Conservation (phyloP, 495 filamentous ascomycete species). For the Usnea hakonensis region DNA sequence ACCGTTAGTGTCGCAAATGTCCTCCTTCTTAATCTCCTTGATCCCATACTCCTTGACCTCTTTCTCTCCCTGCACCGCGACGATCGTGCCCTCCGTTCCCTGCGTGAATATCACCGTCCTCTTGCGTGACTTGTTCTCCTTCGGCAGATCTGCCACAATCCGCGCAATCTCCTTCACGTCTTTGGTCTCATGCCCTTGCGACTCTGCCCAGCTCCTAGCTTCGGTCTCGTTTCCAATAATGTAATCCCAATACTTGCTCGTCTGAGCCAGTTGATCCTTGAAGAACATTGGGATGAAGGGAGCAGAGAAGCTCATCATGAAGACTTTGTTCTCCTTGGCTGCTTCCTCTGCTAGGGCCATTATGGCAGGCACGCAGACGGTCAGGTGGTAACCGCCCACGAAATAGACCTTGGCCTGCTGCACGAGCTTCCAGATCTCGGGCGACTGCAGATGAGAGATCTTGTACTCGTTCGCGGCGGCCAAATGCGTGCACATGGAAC, state of each 20-base stretch:
- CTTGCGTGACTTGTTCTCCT: conserved; percentile 74
- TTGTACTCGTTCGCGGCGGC: conserved; percentile 96
- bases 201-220: conserved; percentile 74
- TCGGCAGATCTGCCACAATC: conserved; percentile 76
- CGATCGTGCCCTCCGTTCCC: conserved; percentile 79
- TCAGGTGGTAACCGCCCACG: conserved; percentile 84
- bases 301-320: conserved; percentile 82
- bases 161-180: conserved; percentile 84
- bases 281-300: conserved; percentile 97
- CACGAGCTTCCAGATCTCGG: conserved; percentile 82
- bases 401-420: conserved; percentile 84
- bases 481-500: conserved; percentile 90
- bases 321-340: conserved; percentile 77
- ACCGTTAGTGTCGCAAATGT: conserved; percentile 93
- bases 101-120: conserved; percentile 88
- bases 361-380: conserved; percentile 84
- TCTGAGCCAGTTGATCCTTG: conserved; percentile 85
- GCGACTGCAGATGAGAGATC: conserved; percentile 83
- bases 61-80: conserved; percentile 61
- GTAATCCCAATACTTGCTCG: conserved; percentile 88
- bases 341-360: conserved; percentile 85
- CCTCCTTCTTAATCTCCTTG: conserved; percentile 58
- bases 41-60: conserved; percentile 72
- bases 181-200: conserved; percentile 60
- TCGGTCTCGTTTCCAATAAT: conserved; percentile 96